Percentiles rank a stretch among this genome's conserved stretches.
These are phyloP conservation scores for Eutrema japonicum DNA, from an alignment of 345 rosid species.

Conservation along the genomic window DNA sequence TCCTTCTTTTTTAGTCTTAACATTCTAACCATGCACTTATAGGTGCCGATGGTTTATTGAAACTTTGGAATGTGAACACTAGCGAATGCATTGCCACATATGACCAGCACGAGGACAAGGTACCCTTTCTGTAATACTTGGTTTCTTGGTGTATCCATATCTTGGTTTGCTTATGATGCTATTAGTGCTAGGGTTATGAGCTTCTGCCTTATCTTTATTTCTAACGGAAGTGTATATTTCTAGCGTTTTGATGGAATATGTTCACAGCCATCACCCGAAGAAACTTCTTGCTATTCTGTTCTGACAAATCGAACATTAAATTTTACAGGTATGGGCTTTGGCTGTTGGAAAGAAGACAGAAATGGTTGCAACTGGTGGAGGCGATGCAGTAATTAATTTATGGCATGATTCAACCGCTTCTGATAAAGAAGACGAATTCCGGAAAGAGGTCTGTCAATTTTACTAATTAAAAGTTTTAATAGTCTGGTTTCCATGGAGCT, in stretches of 20 bases:
- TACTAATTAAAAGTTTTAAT: not conserved
- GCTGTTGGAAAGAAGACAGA: conserved; percentile 92
- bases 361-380: conserved; percentile 90
- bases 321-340: conserved; percentile 87
- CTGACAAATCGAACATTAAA: conserved; percentile 34
- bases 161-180: conserved; percentile 17
- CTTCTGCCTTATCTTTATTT: not conserved
- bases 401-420: conserved; percentile 89
- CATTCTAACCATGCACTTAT: conserved; percentile 36
- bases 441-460: conserved; percentile 69
- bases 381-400: conserved; percentile 82
- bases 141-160: conserved; percentile 15
- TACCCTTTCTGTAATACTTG: conserved; percentile 34
- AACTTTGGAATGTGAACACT: conserved; percentile 86
- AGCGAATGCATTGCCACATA: conserved; percentile 91
- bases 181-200: not conserved
- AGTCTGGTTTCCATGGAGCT: conserved; percentile 7
- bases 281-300: conserved; percentile 8
- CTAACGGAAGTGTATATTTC: conserved; percentile 13
- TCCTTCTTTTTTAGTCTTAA: conserved; percentile 18
- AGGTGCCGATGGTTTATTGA: conserved; percentile 98
- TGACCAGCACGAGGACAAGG: conserved; percentile 97
- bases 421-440: conserved; percentile 87
- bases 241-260: conserved; percentile 20
- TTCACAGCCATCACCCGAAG: not conserved